Percentiles rank a stretch among this genome's conserved stretches.
Conservation (phyloP, 164 flowering plant genomes). For the Sedum album region DNA sequence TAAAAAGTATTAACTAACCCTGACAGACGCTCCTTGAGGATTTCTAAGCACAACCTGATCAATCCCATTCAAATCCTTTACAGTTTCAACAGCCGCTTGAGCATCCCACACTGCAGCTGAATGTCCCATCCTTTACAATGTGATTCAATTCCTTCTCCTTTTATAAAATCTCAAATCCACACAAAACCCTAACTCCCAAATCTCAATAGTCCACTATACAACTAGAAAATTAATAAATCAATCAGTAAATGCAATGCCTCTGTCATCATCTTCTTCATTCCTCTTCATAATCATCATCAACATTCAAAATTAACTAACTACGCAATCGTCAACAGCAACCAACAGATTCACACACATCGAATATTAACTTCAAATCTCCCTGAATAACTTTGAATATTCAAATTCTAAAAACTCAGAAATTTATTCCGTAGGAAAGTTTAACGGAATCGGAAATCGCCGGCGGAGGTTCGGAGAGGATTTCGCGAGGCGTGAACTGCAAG, state of each 20-base stretch:
- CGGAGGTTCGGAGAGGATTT: neutral
- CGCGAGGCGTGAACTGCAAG: neutral
- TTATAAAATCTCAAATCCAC: neutral
- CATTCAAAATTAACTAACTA: neutral
- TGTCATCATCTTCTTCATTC: neutral
- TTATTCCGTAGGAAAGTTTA: no score
- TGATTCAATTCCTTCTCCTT: neutral
- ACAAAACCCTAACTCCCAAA: neutral
- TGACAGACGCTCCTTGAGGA: constrained; percentile 69
- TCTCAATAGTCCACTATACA: neutral
- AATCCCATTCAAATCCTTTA: constrained; percentile 85
- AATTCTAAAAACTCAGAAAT: neutral
- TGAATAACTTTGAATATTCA: neutral
- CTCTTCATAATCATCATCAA: neutral
- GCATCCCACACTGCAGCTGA: constrained; percentile 65
- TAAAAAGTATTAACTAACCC: constrained; percentile 36
- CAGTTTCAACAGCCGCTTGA: constrained; percentile 45
- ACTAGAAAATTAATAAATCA: neutral
- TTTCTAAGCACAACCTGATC: constrained; percentile 63
- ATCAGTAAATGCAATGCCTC: neutral
- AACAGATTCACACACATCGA: no score
- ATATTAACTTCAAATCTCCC: neutral
- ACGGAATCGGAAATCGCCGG: neutral
- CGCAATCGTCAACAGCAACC: neutral
- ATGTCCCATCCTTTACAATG: constrained; percentile 51